phyloP scores from a whole-genome alignment of 441 rosid genomes.

The Iberis amara region DNA sequence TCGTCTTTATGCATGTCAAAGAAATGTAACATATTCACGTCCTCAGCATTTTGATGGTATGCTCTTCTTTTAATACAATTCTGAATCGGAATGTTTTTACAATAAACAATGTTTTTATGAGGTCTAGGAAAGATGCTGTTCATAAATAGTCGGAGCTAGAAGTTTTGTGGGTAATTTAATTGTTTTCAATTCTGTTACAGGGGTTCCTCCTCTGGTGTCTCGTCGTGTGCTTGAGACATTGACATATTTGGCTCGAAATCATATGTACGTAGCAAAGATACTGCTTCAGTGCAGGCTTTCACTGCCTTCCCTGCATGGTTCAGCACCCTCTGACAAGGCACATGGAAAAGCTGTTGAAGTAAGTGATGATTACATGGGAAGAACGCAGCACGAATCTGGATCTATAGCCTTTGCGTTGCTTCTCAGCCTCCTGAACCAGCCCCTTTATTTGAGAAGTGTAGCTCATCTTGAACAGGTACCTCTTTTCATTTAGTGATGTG shows the following conservation, averaged over 20 bases:
- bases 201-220: slow-evolving; percentile 90
- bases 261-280: slow-evolving; percentile 74
- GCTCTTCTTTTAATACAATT: neutral
- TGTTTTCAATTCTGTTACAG: slow-evolving; percentile 34
- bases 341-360: slow-evolving; percentile 71
- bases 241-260: slow-evolving; percentile 85
- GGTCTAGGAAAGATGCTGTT: neutral
- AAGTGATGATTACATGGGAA: slow-evolving; percentile 41
- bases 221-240: slow-evolving; percentile 88
- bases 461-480: slow-evolving; percentile 97
- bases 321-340: slow-evolving; percentile 37
- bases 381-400: slow-evolving; percentile 41
- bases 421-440: slow-evolving; percentile 86
- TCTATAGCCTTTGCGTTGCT: slow-evolving; percentile 65
- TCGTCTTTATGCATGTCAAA: slow-evolving; percentile 93
- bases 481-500: neutral
- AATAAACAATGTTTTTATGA: neutral
- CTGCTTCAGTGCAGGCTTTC: slow-evolving; percentile 71
- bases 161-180: neutral
- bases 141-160: neutral
- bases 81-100: too few relatives aligned
- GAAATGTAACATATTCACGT: slow-evolving; percentile 88
- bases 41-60: slow-evolving; percentile 90
- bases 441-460: slow-evolving; percentile 86
- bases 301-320: slow-evolving; percentile 39